Base-by-base conservation (phyloP, 2,329 filamentous ascomycete genomes). In the Penicillium occitanis region DNA sequence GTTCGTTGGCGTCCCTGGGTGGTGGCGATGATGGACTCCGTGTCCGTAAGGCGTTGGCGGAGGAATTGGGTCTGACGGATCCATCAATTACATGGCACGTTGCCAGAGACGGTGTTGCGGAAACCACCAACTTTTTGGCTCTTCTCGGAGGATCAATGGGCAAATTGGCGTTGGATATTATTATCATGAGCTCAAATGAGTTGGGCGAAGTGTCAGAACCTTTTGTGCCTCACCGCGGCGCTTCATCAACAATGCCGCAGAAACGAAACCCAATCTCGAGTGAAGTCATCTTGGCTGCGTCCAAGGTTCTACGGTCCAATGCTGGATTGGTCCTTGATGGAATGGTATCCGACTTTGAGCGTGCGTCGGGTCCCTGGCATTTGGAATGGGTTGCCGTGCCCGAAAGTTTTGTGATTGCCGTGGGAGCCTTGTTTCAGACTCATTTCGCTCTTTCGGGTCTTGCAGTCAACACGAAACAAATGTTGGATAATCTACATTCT, bases 251-350 rank as follows among this genome's bases (percentile, higher is more conserved):
- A 0, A 87, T 87, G 85, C 84, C 85, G 2, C 84, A 87, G 71
- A 87, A 87, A 73, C 79, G 85, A 4, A 87, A 87, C 58, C 85
- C 85, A 0, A 86, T 87, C 35, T 86, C 84, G 0, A 84, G 83
- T 69, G 85, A 87, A 68, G 81, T 86, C 2, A 84, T 87, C 4
- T 74, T 86, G 0, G 85, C 85, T 0, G 81, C 83, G 1, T 84
- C 83, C 1, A 86, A 86, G 70, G 75, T 86, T 8, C 75, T 87
- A 0, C 78, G 84, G 5, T 80, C 83, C 0, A 82, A 86, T 63
- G 84, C 85, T 0, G 77, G 81, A 0, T 74, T 87, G 3, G 82
- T 82, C 0, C 78, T 87, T 1, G 85, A 87, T 68, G 84, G 79
- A 1, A 86, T 87, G 85, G 82, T 87, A 0, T 80, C 80, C 0